Percentiles rank a stretch among this genome's conserved stretches.
phyloP scores from a whole-genome alignment of 1,284 basidiomycete genomes.

The Heimioporus retisporus region DNA sequence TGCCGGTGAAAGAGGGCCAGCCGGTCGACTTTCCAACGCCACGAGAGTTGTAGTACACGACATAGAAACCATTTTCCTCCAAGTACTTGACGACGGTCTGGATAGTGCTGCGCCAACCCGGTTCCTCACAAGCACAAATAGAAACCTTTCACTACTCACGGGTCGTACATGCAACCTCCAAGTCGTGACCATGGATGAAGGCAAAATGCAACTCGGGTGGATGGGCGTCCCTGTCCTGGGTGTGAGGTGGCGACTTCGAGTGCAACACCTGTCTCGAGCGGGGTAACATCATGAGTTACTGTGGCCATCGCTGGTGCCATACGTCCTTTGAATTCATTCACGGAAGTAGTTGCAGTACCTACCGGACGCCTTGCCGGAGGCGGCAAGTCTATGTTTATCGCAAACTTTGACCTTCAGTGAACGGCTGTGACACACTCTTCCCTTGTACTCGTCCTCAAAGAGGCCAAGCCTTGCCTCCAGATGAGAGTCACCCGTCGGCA shows the following conservation, averaged over 20 bases:
- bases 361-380: too few relatives aligned
- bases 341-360: too few relatives aligned
- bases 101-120: slow-evolving; percentile 30
- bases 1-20: slow-evolving; percentile 75
- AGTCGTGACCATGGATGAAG: slow-evolving; percentile 86
- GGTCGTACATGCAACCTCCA: slow-evolving; percentile 78
- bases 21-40: slow-evolving; percentile 80
- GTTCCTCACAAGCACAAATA: slow-evolving; percentile 9
- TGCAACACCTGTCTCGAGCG: slow-evolving; percentile 39
- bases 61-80: slow-evolving; percentile 58
- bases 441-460: slow-evolving; percentile 79
- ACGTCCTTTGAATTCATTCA: too few relatives aligned
- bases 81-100: slow-evolving; percentile 49
- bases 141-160: slow-evolving; percentile 58
- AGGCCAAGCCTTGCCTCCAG: slow-evolving; percentile 78
- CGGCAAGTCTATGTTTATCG: too few relatives aligned
- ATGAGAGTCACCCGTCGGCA: slow-evolving; percentile 67
- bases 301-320: slow-evolving; percentile 19
- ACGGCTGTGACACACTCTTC: slow-evolving; percentile 82
- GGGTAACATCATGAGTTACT: slow-evolving; percentile 15
- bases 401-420: too few relatives aligned
- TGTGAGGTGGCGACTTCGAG: slow-evolving; percentile 32
- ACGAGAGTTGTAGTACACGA: slow-evolving; percentile 80
- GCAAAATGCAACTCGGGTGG: slow-evolving; percentile 66
- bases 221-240: slow-evolving; percentile 23